These are phyloP conservation scores for Gentiana straminea DNA, from an alignment of 257 asterid genomes.

Conservation along the genomic window DNA sequence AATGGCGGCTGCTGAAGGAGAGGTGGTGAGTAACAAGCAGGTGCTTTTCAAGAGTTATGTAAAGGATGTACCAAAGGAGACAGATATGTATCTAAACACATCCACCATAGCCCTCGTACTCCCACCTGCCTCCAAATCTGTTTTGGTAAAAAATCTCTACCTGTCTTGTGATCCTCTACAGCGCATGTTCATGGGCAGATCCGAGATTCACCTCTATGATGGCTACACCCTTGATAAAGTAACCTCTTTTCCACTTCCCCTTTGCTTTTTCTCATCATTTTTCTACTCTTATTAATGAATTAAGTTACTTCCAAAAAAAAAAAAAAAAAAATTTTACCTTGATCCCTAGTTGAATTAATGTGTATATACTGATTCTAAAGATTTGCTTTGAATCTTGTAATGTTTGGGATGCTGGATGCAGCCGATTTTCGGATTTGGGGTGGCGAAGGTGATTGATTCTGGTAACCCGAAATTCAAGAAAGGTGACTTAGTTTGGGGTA, in stretches of 20 bases:
- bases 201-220: conserved; percentile 1
- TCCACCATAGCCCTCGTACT: background rate
- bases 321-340: too few species aligned
- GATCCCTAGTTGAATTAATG: too few species aligned
- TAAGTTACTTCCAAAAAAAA: too few species aligned
- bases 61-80: conserved; percentile 17
- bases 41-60: conserved; percentile 13
- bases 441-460: conserved; percentile 5
- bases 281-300: background rate
- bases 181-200: conserved; percentile 19
- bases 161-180: conserved; percentile 19
- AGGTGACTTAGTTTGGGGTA: conserved; percentile 10
- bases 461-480: conserved; percentile 15
- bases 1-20: too few species aligned
- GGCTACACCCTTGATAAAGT: background rate
- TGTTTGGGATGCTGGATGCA: background rate
- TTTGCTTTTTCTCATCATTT: too few species aligned
- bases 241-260: conserved; percentile 12
- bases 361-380: too few species aligned
- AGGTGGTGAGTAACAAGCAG: conserved; percentile 22
- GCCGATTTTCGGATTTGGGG: conserved; percentile 17
- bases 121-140: background rate
- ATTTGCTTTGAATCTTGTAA: background rate
- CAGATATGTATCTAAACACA: conserved; percentile 3
- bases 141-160: conserved; percentile 5